These are phyloP conservation scores for Durusdinium trenchii DNA, from an alignment of 73 alveolate species.

Conservation along the genomic window DNA sequence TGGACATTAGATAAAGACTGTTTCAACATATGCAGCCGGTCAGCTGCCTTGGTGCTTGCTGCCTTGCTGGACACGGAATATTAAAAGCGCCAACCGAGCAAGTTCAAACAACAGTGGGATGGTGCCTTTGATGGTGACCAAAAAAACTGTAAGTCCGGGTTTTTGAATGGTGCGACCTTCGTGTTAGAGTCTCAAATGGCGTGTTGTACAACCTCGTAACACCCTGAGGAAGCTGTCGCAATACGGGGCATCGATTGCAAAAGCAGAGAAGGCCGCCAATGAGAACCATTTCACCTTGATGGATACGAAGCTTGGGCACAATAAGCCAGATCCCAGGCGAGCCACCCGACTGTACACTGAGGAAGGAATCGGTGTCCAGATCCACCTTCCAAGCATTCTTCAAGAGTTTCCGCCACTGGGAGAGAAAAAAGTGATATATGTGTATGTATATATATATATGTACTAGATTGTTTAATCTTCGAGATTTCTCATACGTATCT, in stretches of 20 bases:
- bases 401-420: constrained; percentile 6
- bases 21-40: no score
- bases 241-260: constrained; percentile 30
- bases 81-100: no score
- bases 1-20: neutral
- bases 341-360: neutral
- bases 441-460: neutral
- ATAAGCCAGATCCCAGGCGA: neutral
- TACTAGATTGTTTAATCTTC: no score
- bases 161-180: no score
- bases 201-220: neutral
- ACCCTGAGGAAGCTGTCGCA: neutral
- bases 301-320: constrained; percentile 53
- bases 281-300: constrained; percentile 39
- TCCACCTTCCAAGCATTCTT: constrained; percentile 38
- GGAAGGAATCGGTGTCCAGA: constrained; percentile 71
- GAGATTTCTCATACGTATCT: no score
- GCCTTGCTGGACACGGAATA: no score
- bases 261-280: constrained; percentile 81
- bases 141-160: no score
- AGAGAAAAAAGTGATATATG: neutral
- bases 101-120: no score
- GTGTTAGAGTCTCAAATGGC: no score
- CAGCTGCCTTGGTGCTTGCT: no score
- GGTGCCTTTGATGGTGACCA: no score